Conservation (phyloP, 73 alveolate genomes). For the Symbiodinium pilosum region DNA sequence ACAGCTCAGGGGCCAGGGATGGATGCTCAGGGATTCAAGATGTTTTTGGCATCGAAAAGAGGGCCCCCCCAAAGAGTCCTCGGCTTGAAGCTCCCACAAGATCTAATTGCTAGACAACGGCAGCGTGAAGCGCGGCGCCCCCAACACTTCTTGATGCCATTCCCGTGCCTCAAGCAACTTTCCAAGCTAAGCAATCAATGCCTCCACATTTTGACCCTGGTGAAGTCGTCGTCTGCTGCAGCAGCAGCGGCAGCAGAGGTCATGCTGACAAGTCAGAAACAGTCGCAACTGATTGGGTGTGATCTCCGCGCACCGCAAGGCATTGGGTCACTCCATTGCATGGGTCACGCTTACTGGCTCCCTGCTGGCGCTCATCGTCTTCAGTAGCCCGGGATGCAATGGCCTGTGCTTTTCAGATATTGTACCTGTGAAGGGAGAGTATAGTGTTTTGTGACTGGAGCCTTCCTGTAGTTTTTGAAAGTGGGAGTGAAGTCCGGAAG, state of each 20-base stretch:
- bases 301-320: too few species aligned
- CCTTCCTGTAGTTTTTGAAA: background rate
- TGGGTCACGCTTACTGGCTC: constrained; percentile 53
- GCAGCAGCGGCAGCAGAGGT: too few species aligned
- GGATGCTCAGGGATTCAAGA: background rate
- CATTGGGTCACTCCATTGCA: constrained; percentile 45
- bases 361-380: background rate
- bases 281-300: too few species aligned
- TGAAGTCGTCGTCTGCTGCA: too few species aligned
- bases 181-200: too few species aligned
- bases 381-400: background rate
- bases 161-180: too few species aligned
- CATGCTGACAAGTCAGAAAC: too few species aligned
- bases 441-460: background rate
- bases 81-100: background rate
- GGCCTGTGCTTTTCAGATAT: constrained; percentile 17
- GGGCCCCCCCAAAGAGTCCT: background rate
- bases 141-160: too few species aligned
- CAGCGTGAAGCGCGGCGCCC: too few species aligned
- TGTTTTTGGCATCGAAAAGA: too few species aligned
- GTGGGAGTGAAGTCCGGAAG: background rate
- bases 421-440: background rate
- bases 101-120: too few species aligned
- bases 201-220: too few species aligned
- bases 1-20: background rate